These are phyloP conservation scores for Coniella lustricola DNA, from an alignment of 2,329 filamentous ascomycete genomes.

Conservation along the genomic window DNA sequence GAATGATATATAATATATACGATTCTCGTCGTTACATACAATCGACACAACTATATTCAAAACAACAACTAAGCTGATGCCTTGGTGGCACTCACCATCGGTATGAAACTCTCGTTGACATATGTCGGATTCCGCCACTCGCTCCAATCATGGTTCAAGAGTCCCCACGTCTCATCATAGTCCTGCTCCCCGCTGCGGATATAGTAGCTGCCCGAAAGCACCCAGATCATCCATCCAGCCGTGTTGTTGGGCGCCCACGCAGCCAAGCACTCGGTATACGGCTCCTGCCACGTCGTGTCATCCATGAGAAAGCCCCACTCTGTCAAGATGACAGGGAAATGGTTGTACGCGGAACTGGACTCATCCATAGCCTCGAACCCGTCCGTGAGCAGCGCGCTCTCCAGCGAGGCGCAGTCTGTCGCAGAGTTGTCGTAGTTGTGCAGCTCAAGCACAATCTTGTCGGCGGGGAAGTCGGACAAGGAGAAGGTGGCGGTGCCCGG, in stretches of 20 bases:
- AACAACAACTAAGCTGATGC: conserved; percentile 4
- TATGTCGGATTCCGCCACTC: conserved; percentile 39
- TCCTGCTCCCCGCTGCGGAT: conserved; percentile 45
- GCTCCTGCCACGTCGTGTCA: conserved; percentile 33
- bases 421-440: conserved; percentile 42
- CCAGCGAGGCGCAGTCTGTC: conserved; percentile 32
- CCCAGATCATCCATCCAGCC: conserved; percentile 53
- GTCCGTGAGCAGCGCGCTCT: conserved; percentile 32
- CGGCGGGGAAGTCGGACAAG: conserved; percentile 29
- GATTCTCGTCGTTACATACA: too few relatives aligned
- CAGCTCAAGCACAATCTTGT: conserved; percentile 43
- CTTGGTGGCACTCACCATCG: conserved; percentile 31
- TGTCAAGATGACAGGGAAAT: conserved; percentile 43
- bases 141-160: conserved; percentile 48
- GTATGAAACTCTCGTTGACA: conserved; percentile 33
- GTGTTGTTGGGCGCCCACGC: conserved; percentile 40
- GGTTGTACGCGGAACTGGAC: conserved; percentile 21
- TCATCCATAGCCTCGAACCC: conserved; percentile 37
- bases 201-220: conserved; percentile 53
- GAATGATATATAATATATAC: too few relatives aligned
- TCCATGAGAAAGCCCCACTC: conserved; percentile 50
- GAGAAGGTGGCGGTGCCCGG: conserved; percentile 32
- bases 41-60: background rate
- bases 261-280: conserved; percentile 47
- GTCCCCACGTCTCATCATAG: conserved; percentile 51